Evolutionary conservation across 768 basidiomycete genomes (phyloP), one percentile per base, ranked within the genome.

Genomic region (Termitomyces sp.): DNA sequence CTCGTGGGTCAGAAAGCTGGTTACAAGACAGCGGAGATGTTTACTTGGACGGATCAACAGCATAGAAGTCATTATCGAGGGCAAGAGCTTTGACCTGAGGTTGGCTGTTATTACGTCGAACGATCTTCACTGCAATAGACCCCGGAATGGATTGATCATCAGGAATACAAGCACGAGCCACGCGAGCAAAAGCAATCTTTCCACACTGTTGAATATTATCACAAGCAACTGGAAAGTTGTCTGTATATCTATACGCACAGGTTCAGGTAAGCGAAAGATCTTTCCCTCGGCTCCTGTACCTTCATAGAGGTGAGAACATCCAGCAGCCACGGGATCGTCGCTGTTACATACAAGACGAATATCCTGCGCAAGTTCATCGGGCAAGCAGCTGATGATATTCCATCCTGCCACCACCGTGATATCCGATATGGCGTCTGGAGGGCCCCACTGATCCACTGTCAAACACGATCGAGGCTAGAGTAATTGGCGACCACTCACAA

Each of bases 341-440:
- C 54, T 57, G 21, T 64, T 64, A 67, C 81, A 83, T 3, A 80
- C 78, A 19, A 80, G 70, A 9, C 79, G 76, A 48, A 81, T 75
- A 41, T 79, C 76, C 59, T 81, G 80, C 27, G 70, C 62, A 11
- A 73, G 56, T 0, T 66, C 59, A 55, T 74, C 70, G 3, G 75
- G 64, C 32, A 72, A 67, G 62, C 82, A 83, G 37, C 69, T 73
- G 21, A 81, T 60, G 41, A 82, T 79, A 28, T 72, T 69, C 80
- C 80, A 83, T 25, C 81, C 82, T 19, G 76, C 80, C 5, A 79
- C 78, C n/a, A 70, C 57, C 2, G 78, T 77, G 39, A 78, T 72
- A 55, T 78, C 77, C 8, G 74, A 70, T 21, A 78, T 77, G 10
- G 74, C 66, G 39, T 61, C 63, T 1, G 61, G 35, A 9, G 71